These are phyloP conservation scores for Claviceps africana DNA, from an alignment of 2,329 filamentous ascomycete species.

Conservation along the genomic window DNA sequence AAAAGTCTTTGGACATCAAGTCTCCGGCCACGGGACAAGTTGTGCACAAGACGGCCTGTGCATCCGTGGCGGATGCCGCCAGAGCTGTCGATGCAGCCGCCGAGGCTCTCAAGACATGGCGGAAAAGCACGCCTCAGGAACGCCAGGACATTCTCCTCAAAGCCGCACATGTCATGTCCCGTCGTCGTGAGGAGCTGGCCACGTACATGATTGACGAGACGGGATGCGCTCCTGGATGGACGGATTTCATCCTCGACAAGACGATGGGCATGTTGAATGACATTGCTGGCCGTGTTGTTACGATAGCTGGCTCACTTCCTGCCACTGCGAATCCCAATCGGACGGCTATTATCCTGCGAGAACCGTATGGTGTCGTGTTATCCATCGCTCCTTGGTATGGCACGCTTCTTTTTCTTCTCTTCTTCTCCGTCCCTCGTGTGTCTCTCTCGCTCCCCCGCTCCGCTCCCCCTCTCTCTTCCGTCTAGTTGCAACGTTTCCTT, in stretches of 20 bases:
- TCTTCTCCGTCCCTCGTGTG: too few relatives aligned
- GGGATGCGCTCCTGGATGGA: conserved; percentile 24
- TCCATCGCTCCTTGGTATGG: conserved; percentile 68
- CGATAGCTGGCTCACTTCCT: conserved; percentile 25
- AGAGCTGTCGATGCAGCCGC: conserved; percentile 40
- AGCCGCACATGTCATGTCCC: conserved; percentile 50
- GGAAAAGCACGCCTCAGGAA: conserved; percentile 40
- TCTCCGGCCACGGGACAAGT: conserved; percentile 39
- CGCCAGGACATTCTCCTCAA: conserved; percentile 59
- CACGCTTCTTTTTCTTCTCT: not conserved
- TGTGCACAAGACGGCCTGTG: conserved; percentile 41
- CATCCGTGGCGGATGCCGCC: conserved; percentile 40
- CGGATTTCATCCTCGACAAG: conserved; percentile 23
- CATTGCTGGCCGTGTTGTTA: conserved; percentile 27
- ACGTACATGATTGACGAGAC: conserved; percentile 43
- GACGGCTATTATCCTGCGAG: conserved; percentile 51
- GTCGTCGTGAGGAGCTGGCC: conserved; percentile 44
- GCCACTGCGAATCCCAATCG: conserved; percentile 15
- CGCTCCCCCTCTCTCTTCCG: not conserved
- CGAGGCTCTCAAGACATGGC: conserved; percentile 58
- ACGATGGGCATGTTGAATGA: conserved; percentile 27
- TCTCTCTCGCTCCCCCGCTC: not conserved
- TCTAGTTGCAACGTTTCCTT: not conserved
- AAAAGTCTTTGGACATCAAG: conserved; percentile 39
- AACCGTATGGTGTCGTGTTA: conserved; percentile 67